Evolutionary conservation across 148 eudicot genomes (phyloP), one percentile per base, ranked within the genome.

Genomic region (Silene uniflora): DNA sequence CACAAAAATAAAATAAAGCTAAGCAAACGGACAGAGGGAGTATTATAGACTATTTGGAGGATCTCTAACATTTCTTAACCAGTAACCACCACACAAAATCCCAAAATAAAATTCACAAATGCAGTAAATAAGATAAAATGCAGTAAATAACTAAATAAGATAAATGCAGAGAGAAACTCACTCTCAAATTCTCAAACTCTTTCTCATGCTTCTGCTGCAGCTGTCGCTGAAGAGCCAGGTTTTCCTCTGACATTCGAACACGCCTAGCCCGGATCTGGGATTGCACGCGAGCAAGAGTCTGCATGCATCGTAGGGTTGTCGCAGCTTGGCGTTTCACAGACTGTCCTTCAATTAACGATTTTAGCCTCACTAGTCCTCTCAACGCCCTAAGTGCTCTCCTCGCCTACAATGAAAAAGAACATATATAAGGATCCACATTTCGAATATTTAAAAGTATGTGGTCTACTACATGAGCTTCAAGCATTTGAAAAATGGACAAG

Each of bases 311-410:
- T 76, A 95, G 82, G 42, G 97, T 88, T 64, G 88, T 84, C 9
- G 88, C 75, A 3, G 97, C 87, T 83, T 95, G 96, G n/a, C 91
- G 87, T 81, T 95, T 92, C 67, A 95, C 97, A 61, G 97, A 87
- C 49, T 90, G 90, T 46, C 97, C 94, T 80, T 88, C 90, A 63
- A 90, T 81, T 83, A 92, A 67, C 68, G 94, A 77, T 69, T 92
- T 90, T 76, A 95, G 86, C 92, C 99, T 90, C 82, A 84, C 89
- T 27, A 92, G 84, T 58, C 97, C 99, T 84, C 87, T 89, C 83
- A 95, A 80, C 10, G 97, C 92, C 75, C 91, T 79, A 72, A 95
- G 78, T 64, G 91, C 88, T 78, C 90, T 95, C 86, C 96, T 90
- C 76, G 99, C 97, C 99, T 95, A 74, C 5, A 71, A 76, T 62